Evolutionary conservation across 2,329 filamentous ascomycete species (phyloP), one percentile per base, ranked within the genome.

Genomic region (Diaporthe australafricana): DNA sequence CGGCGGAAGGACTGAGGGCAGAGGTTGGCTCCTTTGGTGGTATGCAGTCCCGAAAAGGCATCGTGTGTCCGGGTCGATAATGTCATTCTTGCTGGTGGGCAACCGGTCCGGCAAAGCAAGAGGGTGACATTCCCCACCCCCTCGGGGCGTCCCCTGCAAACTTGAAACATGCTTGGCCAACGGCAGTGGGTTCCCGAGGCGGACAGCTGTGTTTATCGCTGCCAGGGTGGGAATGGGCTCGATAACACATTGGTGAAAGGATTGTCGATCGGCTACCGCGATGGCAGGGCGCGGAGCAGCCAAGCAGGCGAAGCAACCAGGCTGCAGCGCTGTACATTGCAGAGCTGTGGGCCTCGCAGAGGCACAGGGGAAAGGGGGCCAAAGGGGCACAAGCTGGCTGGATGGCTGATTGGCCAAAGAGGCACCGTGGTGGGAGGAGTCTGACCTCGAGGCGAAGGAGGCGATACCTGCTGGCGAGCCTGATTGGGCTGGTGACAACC

Each of bases 91-190:
- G 42, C 22, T 27, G 57, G 57, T 48, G 42, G 57, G 27, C 42
- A 35, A 9, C 42, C 27, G 42, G 25, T 62, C 55, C 40, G 47
- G 70, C 55, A 30, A 62, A 40, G 42, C 20, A 66, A 30, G 38
- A 47, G 40, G 38, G 56, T 55, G 56, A 32, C 67, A 42, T 42
- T 57, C 70, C 67, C 68, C 70, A 47, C 55, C 42, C 35, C 35
- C 4, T 57, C 47, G 67, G 70, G 62, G 67, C 35, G 27, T 47
- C 47, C 55, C 70, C 63, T 72, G 70, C 52, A 63, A 53, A 66
- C 42, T 57, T 72, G 70, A 70, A 72, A 72, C 70, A 70, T 60
- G 70, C 70, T 72, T 72, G 70, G 63, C 66, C 70, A 69, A 66
- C 55, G 67, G 32, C 56, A 47, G 56, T 68, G 70, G 67, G 32